phyloP scores from a whole-genome alignment of 768 basidiomycete species.

The Baorangia bicolor region DNA sequence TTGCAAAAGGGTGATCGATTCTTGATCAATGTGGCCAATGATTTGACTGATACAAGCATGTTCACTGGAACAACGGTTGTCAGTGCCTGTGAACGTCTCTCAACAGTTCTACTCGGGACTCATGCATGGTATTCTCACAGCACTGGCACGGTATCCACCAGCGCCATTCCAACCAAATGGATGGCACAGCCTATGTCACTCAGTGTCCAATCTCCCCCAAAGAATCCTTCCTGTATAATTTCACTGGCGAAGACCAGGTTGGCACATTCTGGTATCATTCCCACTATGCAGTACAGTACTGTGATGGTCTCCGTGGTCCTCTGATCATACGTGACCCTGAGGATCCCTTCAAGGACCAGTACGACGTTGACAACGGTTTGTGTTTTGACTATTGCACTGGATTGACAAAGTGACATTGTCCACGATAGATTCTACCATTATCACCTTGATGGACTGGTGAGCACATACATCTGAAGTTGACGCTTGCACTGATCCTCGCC shows the following conservation, averaged over 20 bases:
- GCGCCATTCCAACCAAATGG: slow-evolving; percentile 18
- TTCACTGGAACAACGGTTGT: slow-evolving; percentile 24
- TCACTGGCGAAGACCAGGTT: slow-evolving; percentile 29
- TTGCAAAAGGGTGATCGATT: slow-evolving; percentile 20
- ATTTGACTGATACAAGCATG: slow-evolving; percentile 22
- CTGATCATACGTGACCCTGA: too few relatives aligned
- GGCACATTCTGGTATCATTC: slow-evolving; percentile 42
- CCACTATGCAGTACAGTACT: slow-evolving; percentile 19
- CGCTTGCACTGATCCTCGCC: too few relatives aligned
- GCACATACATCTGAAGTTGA: too few relatives aligned
- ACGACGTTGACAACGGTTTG: slow-evolving; percentile 25
- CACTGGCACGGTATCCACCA: slow-evolving; percentile 33
- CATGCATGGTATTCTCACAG: slow-evolving; percentile 12
- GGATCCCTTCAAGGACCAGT: slow-evolving; percentile 17
- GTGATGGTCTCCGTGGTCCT: slow-evolving; percentile 48
- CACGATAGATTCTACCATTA: not conserved
- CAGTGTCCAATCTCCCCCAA: slow-evolving; percentile 40
- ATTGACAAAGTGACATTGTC: not conserved
- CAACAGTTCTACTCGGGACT: not conserved
- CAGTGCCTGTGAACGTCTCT: not conserved
- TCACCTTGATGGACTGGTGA: too few relatives aligned
- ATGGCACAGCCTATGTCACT: slow-evolving; percentile 39
- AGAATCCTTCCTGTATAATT: slow-evolving; percentile 38
- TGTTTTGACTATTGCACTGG: not conserved
- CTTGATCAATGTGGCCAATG: slow-evolving; percentile 16